These are phyloP conservation scores for Lasiosphaeriaceae sp. DNA, from an alignment of 495 filamentous ascomycete species.

Conservation along the genomic window DNA sequence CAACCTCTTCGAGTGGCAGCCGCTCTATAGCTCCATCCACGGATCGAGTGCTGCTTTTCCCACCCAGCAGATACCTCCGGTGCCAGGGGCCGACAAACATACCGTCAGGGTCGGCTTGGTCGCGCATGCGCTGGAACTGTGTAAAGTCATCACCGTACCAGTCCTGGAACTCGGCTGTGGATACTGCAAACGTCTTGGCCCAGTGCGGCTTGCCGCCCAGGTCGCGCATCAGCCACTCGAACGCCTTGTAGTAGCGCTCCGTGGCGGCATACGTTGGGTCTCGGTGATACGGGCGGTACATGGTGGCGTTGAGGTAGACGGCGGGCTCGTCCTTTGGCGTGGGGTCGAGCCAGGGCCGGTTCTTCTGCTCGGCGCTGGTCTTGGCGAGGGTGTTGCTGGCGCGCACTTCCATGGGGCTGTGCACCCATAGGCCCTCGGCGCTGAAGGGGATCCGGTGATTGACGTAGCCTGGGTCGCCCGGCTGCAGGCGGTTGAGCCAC, in stretches of 20 bases:
- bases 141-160: conserved; percentile 55
- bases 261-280: conserved; percentile 68
- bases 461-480: conserved; percentile 49
- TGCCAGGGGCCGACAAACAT: conserved; percentile 95
- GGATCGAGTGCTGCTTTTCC: not conserved
- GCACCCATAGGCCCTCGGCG: conserved; percentile 75
- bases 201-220: conserved; percentile 89
- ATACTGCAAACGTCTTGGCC: conserved; percentile 87
- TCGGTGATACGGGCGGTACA: conserved; percentile 81
- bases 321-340: conserved; percentile 62
- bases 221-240: conserved; percentile 94
- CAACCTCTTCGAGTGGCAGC: conserved; percentile 39
- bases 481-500: conserved; percentile 69
- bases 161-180: conserved; percentile 50
- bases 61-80: conserved; percentile 59
- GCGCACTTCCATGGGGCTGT: conserved; percentile 90
- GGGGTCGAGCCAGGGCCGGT: conserved; percentile 75
- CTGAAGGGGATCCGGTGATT: conserved; percentile 76
- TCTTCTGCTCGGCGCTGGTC: conserved; percentile 31
- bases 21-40: conserved; percentile 8
- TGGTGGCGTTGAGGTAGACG: conserved; percentile 91
- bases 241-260: conserved; percentile 82
- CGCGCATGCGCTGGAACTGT: conserved; percentile 63
- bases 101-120: conserved; percentile 78
- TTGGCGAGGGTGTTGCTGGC: conserved; percentile 67